Evolutionary conservation across 306 rosid species (phyloP), one percentile per base, ranked within the genome.

Genomic region (Ammopiptanthus mongolicus): DNA sequence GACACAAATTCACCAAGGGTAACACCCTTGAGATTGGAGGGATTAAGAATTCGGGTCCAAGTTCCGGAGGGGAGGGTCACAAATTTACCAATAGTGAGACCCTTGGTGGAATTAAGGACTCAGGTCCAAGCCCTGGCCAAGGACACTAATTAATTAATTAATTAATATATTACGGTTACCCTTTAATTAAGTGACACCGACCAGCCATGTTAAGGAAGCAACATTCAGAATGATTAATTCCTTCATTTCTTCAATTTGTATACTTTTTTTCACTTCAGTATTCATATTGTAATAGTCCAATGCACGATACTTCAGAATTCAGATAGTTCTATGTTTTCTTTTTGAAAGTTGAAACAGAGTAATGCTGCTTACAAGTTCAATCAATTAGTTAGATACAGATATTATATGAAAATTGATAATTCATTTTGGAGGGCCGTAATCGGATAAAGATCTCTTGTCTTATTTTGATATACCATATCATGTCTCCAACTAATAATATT

Each of bases 11-110:
- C n/a, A n/a, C n/a, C n/a, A n/a, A n/a, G n/a, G n/a, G n/a, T n/a
- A n/a, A n/a, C n/a, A n/a, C n/a, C n/a, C n/a, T n/a, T n/a, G n/a
- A n/a, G n/a, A n/a, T 83, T 6, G 87, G 84, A 36, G 87, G 80
- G 21, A 84, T 84, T 17, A 84, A 84, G 77, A 33, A 50, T 18
- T 76, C 87, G 0, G 84, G 87, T 23, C 84, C 87, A 1, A 84
- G 87, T 8, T 1, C 46, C 0, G 34, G 69, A 29, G 87, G 82
- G 2, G 2, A 3, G 57, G 87, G 84, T 36, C 87, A 84, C 47
- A 12, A 65, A 0, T 46, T 81, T 1, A 81, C 74, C 0, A 33
- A 68, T 6, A 69, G 34, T 2, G 4, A 60, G 12, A 69, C 74
- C 58, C 73, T 81, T n/a, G 84, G 77, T 0, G 77, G 73, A 10